Base-by-base conservation (phyloP, 2,329 filamentous ascomycete genomes). In the Fusarium nanum region DNA sequence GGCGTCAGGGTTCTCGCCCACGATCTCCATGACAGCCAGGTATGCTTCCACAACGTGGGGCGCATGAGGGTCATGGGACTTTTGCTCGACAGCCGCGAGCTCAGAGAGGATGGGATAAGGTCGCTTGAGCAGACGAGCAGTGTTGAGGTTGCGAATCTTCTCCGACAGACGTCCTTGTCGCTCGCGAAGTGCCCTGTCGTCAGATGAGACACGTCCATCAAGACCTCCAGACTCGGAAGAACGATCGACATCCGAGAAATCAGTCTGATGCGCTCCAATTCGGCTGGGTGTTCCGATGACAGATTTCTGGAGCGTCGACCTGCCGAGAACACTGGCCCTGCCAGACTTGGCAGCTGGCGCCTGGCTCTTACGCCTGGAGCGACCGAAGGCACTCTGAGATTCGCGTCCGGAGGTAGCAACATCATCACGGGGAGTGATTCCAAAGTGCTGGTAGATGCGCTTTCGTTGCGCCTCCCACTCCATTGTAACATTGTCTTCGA, bases 381-480 rank as follows among this genome's bases (percentile, higher is more conserved):
- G 84, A 13, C 89, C 89, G 72, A 91, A 91, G 5, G 85, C 88
- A 22, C 83, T 87, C 60, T 86, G 83, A 6, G 83, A 78, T 64
- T 88, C 84, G 71, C 83, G 81, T 54, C 80, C 79, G 45, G 83
- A 75, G 7, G 81, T 77, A 32, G 73, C 73, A 10, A 76, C 65
- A 32, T 85, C 85, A 49, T 89, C 87, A 25, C 84, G 83, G 8
- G 87, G 83, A 76, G 89, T 91, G 77, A 99, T 91, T 16, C 96
- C 96, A 79, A 99, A 98, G 80, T 99, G 96, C 76, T 97, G 91
- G 81, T 98, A 98, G 70, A 99, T 97, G 71, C 91, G 91, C 80
- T 92, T 93, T 68, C 95, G 91, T 82, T 98, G 95, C 18, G 92
- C 91, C 74, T 98, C 94, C 94, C 96, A 98, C 79, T 98, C 94